A percentile compares a stretch with the other conserved stretches of the same genome.
Conservation (phyloP, 495 filamentous ascomycete species). For the Articulospora tetracladia region DNA sequence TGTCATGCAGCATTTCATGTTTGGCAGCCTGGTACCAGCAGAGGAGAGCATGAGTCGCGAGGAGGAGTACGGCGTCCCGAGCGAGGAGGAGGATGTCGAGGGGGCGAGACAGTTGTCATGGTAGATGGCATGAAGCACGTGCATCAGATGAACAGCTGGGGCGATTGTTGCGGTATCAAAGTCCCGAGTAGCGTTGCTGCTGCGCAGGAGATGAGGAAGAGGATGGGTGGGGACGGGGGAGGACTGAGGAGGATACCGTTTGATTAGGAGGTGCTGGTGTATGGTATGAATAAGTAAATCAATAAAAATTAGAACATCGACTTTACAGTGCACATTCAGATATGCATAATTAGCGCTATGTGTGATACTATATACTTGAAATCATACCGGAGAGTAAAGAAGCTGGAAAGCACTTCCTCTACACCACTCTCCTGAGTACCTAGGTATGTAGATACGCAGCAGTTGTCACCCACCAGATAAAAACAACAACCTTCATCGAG, state of each 20-base stretch:
- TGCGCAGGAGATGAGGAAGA: constrained; percentile 79
- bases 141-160: constrained; percentile 69
- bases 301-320: too few species aligned
- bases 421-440: too few species aligned
- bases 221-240: constrained; percentile 48
- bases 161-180: constrained; percentile 98
- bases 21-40: constrained; percentile 79
- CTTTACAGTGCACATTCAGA: too few species aligned
- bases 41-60: constrained; percentile 73
- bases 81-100: constrained; percentile 46
- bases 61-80: constrained; percentile 36
- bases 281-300: not conserved
- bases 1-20: constrained; percentile 97
- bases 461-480: too few species aligned
- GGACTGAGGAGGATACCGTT: constrained; percentile 84
- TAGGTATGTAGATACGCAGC: too few species aligned
- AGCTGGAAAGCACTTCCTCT: too few species aligned
- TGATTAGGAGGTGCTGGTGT: constrained; percentile 51
- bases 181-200: constrained; percentile 92
- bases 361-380: too few species aligned
- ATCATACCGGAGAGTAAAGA: too few species aligned
- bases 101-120: constrained; percentile 55
- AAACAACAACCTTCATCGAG: too few species aligned
- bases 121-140: constrained; percentile 65
- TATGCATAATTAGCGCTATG: too few species aligned